These are phyloP conservation scores for Chalaropsis ovoidea DNA, from an alignment of 2,329 filamentous ascomycete species.

Conservation along the genomic window DNA sequence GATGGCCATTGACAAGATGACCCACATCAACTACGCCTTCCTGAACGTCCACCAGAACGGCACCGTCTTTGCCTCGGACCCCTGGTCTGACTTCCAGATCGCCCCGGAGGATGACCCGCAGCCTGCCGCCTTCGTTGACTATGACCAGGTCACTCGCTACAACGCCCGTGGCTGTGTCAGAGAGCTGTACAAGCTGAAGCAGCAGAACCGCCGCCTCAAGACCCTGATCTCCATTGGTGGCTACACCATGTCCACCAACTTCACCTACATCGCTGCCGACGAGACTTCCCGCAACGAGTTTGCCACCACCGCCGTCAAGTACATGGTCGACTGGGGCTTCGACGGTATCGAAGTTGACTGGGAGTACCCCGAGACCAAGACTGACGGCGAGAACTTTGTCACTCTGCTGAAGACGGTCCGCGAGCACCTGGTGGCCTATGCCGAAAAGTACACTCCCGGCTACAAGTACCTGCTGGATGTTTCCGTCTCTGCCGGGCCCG, in stretches of 20 bases:
- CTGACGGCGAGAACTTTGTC: constrained; percentile 38
- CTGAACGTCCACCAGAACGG: constrained; percentile 63
- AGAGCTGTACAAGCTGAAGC: constrained; percentile 68
- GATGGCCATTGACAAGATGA: constrained; percentile 59
- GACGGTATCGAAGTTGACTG: constrained; percentile 41
- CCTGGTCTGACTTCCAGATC: constrained; percentile 57
- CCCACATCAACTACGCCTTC: constrained; percentile 72
- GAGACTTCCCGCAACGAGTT: constrained; percentile 53
- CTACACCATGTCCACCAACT: constrained; percentile 73
- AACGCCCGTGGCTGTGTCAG: constrained; percentile 77
- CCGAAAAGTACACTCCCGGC: too few relatives aligned
- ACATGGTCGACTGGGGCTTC: constrained; percentile 64
- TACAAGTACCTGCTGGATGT: constrained; percentile 48
- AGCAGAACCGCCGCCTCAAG: constrained; percentile 66
- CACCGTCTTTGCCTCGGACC: constrained; percentile 61
- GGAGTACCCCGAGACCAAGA: constrained; percentile 34
- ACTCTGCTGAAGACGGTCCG: constrained; percentile 39
- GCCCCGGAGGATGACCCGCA: constrained; percentile 41
- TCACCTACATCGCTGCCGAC: constrained; percentile 56
- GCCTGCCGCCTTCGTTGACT: constrained; percentile 34
- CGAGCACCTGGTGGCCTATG: too few relatives aligned
- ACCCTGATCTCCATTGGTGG: constrained; percentile 72
- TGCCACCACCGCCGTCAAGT: constrained; percentile 54
- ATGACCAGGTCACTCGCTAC: constrained; percentile 36
- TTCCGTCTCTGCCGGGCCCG: constrained; percentile 41